phyloP scores from a whole-genome alignment of 2,329 filamentous ascomycete species.

The Botrytis squamosa region DNA sequence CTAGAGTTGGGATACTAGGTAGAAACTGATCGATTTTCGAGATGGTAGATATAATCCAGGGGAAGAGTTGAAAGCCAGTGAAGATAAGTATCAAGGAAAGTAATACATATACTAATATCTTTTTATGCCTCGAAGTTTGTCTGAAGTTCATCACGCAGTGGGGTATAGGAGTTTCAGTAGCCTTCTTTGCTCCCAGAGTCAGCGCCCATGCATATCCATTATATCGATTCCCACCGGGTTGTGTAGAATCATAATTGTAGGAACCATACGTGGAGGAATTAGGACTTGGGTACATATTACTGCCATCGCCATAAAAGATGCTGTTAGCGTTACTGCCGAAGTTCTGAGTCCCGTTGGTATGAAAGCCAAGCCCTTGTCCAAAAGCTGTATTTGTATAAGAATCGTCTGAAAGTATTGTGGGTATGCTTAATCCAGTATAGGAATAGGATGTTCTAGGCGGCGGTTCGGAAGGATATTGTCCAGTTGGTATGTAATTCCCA shows the following conservation, averaged over 20 bases:
- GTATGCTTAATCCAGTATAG: conserved; percentile 1
- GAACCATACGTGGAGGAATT: conserved; percentile 1
- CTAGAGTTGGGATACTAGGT: conserved; percentile 26
- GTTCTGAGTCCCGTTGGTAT: not conserved
- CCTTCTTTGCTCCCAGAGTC: not conserved
- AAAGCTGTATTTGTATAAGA: not conserved
- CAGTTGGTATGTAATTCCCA: conserved; percentile 31
- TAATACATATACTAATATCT: not conserved
- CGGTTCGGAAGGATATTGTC: conserved; percentile 26
- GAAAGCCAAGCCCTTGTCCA: not conserved
- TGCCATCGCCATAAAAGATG: conserved; percentile 9
- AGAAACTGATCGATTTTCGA: not conserved
- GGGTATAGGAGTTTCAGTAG: not conserved
- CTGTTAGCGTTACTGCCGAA: not conserved
- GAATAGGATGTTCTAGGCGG: conserved; percentile 18
- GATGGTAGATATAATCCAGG: not conserved
- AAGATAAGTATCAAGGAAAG: not conserved
- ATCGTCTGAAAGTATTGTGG: not conserved
- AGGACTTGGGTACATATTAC: conserved; percentile 7
- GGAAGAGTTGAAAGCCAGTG: not conserved
- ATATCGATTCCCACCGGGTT: conserved; percentile 23
- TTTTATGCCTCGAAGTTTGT: not conserved
- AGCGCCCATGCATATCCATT: not conserved
- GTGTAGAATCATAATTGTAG: conserved; percentile 24
- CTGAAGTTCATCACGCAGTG: not conserved